Percentiles rank a stretch among this genome's conserved stretches.
These are phyloP conservation scores for Leishmania braziliensis DNA, from an alignment of 208 protist genomes.

Conservation along the genomic window DNA sequence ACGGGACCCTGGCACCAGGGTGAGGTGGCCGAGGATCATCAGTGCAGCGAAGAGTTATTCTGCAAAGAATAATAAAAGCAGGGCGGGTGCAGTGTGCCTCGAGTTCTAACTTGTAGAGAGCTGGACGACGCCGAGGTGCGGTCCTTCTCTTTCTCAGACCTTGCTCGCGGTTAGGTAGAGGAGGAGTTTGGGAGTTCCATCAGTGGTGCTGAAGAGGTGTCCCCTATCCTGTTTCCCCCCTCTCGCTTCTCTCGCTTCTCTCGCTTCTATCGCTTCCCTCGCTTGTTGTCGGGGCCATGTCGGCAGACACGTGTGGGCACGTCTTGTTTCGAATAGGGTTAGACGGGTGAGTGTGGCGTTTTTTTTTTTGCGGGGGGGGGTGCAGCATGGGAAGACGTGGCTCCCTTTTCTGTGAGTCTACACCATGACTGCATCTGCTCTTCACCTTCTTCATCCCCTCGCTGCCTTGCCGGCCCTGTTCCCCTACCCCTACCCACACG, in stretches of 20 bases:
- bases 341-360: neutral
- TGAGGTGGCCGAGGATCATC: neutral
- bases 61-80: neutral
- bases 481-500: neutral
- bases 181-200: neutral
- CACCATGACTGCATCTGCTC: neutral
- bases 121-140: neutral
- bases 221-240: neutral
- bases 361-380: neutral
- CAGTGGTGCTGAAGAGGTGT: neutral
- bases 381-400: neutral
- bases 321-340: neutral
- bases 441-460: neutral
- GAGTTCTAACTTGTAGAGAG: neutral
- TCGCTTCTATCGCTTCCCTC: neutral
- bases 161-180: neutral
- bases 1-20: neutral
- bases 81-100: neutral
- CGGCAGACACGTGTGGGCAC: neutral
- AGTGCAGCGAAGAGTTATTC: neutral
- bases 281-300: neutral
- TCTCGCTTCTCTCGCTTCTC: neutral
- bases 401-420: neutral
- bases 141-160: neutral
- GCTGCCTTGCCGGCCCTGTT: neutral